phyloP scores from a whole-genome alignment of 73 alveolate genomes.

The Urostyla sp. region DNA sequence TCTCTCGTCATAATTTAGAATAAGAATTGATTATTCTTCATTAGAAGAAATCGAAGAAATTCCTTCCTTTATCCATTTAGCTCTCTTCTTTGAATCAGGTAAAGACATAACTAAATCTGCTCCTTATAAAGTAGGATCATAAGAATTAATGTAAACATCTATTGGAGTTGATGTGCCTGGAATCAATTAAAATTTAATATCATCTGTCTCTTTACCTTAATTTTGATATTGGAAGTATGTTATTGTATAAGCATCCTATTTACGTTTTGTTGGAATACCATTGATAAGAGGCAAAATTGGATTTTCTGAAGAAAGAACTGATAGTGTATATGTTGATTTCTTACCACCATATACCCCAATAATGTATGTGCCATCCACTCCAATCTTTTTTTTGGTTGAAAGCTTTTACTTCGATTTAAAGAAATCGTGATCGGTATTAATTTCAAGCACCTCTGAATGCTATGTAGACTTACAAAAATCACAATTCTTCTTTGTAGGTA shows the following conservation, averaged over 20 bases:
- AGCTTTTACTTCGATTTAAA: slow-evolving; percentile 5
- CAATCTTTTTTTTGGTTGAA: slow-evolving; percentile 8
- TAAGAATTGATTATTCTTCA: background rate
- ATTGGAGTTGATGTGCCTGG: too few species aligned
- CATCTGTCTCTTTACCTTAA: too few species aligned
- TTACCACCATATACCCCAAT: slow-evolving; percentile 50
- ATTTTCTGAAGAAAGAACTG: background rate
- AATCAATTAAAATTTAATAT: too few species aligned
- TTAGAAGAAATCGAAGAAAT: background rate
- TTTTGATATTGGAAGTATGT: too few species aligned
- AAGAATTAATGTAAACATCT: too few species aligned
- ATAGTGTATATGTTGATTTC: slow-evolving; percentile 10
- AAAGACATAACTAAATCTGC: background rate
- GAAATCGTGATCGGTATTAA: slow-evolving; percentile 35
- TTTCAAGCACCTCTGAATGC: slow-evolving; percentile 30
- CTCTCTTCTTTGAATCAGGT: slow-evolving; percentile 43
- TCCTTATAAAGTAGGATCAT: too few species aligned
- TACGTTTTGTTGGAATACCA: background rate
- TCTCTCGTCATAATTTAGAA: slow-evolving; percentile 18
- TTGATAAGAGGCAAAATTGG: slow-evolving; percentile 17
- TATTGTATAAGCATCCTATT: slow-evolving; percentile 22
- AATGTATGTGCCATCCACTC: slow-evolving; percentile 45
- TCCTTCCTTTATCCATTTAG: slow-evolving; percentile 7
- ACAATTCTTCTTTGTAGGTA: slow-evolving; percentile 31
- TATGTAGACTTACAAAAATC: slow-evolving; percentile 14